Base-by-base conservation (phyloP, 1,139 yeast genomes). In the Maudiozyma humilis region DNA sequence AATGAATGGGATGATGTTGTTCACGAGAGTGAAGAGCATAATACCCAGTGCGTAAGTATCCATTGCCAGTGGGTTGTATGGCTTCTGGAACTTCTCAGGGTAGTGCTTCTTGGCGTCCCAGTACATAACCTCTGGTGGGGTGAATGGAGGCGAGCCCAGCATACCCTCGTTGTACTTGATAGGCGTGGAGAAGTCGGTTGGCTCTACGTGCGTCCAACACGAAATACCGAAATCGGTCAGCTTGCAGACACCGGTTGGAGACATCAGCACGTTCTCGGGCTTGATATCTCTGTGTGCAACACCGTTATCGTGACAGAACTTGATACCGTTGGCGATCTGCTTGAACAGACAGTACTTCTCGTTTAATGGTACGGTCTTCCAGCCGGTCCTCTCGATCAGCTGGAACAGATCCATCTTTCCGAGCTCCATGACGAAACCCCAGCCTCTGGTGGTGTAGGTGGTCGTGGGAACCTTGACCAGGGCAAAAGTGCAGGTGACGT, bases 241-340 rank as follows among this genome's bases (percentile, higher is more conserved):
- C 59, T 82, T 82, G 38, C 81, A 78, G 27, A 79, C 57, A 1
- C 91, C 91, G 69, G 59, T 57, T 15, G 58, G 63, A 14, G 65
- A 59, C 49, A 89, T 71, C 46, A 91, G 67, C 43, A 91, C 78
- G 56, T 91, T 91, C 60, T 91, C 98, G 0, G 97, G 96, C 64
- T 91, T 91, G 51, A 91, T 71, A 65, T 91, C 98, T 47, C 97
- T 74, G 64, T 91, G 98, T 12, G 88, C 93, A 45, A 89, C 78
- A 42, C 87, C 86, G 52, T 82, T 78, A 6, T 73, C 70, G 63
- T 89, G 97, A 51, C 89, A 70, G 56, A 85, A 85, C 35, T 73
- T 72, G 36, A 91, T 76, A 31, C 80, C 83, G 19, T 60, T 68
- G 2, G 70, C 67, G 25, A 75, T 62, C 45, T 75, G 75, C 47